Evolutionary conservation across 345 rosid species (phyloP), one percentile per base, ranked within the genome.

Genomic region (Moricandia arvensis): DNA sequence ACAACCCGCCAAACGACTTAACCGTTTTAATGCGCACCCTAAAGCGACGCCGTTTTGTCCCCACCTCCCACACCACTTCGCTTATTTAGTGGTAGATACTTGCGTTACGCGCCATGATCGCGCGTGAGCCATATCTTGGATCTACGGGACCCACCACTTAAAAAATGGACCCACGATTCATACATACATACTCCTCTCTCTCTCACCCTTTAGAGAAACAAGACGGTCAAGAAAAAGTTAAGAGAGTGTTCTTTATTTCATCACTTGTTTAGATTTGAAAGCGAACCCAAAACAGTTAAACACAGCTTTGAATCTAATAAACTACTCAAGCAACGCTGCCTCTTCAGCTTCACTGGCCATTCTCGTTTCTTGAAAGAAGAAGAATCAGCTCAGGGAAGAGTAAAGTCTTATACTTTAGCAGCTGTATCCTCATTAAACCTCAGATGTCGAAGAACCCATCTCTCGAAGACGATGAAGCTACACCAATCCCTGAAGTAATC

Each of bases 401-500:
- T 27, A 76, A 82, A 79, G 71, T 47, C 73, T 62, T 49, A 27
- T 6, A 75, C 80, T 69, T 82, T 61, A 8, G 53, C 53, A 47
- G 17, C 53, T 47, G 53, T 47, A n/a, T 24, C 66, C 47, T 76
- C 61, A 2, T n/a, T 54, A 16, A 68, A 8, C 43, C 68, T 12
- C 63, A 76, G 66, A 86, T 85, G 96, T 80, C 84, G 26, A 85
- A 83, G 80, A 78, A 35, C 47, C 78, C 80, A 63, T 67, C 84
- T 78, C 83, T 47, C 45, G 82, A 80, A 65, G 76, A 80, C 63
- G 66, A 62, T 21, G 88, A 76, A 81, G 75, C 79, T 16, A 72
- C 79, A 80, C 83, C 81, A 27, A 58, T 73, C 37, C 70, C 55
- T 16, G 89, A 85, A 33, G 72, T 80, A 54, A 77, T 68, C 21